Percentiles rank a stretch among this genome's conserved stretches.
Evolutionary conservation across 345 rosid species (phyloP).

Genomic region (Triadica sebifera): DNA sequence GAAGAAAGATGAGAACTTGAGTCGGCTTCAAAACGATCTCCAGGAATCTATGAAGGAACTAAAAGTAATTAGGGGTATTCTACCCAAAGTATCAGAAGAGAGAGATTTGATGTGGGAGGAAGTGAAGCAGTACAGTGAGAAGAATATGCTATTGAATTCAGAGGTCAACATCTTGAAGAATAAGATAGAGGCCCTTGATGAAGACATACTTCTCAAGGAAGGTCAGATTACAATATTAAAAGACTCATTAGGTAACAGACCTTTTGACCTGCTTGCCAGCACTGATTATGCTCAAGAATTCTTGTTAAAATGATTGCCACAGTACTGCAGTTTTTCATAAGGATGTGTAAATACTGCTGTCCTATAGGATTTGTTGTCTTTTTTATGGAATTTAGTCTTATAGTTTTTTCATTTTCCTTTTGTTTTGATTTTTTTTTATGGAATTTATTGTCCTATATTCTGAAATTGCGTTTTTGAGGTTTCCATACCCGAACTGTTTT

Average conservation of each 20-base stretch:
- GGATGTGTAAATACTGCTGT: slow-evolving; percentile 26
- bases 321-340: not conserved
- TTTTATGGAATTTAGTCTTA: not conserved
- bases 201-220: slow-evolving; percentile 77
- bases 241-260: slow-evolving; percentile 58
- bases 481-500: not conserved
- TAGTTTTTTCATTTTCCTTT: too few species aligned
- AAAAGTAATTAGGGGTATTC: slow-evolving; percentile 41
- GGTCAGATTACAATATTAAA: slow-evolving; percentile 86
- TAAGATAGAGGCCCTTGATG: slow-evolving; percentile 69
- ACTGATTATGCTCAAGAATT: slow-evolving; percentile 44
- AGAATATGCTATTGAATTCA: slow-evolving; percentile 75
- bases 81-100: slow-evolving; percentile 69
- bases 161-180: slow-evolving; percentile 63
- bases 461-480: slow-evolving; percentile 14
- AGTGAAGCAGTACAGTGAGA: slow-evolving; percentile 71
- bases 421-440: too few species aligned
- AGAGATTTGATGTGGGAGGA: slow-evolving; percentile 88
- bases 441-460: slow-evolving; percentile 12
- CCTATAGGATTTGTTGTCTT: not conserved
- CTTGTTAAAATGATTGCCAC: slow-evolving; percentile 20
- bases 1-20: slow-evolving; percentile 71
- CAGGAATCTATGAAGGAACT: slow-evolving; percentile 65
- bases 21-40: slow-evolving; percentile 49
- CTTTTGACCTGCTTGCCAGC: slow-evolving; percentile 56